These are phyloP conservation scores for Entonaema liquescens DNA, from an alignment of 495 filamentous ascomycete species.

Conservation along the genomic window DNA sequence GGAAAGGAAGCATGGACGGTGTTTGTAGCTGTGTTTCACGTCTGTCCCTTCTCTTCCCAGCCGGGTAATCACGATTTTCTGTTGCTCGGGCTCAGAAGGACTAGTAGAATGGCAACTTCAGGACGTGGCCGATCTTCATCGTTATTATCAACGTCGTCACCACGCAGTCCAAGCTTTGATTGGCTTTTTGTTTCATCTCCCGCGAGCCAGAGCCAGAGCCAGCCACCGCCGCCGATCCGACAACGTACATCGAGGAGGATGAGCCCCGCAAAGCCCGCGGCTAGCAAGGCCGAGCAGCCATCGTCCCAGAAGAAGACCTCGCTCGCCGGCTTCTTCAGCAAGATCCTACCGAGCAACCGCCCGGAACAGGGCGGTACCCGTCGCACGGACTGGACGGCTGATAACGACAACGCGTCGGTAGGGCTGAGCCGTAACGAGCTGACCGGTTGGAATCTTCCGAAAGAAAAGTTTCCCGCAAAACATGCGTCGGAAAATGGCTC, in stretches of 20 bases:
- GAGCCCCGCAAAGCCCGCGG: constrained; percentile 16
- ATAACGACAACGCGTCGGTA: constrained; percentile 30
- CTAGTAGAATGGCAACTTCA: constrained; percentile 17
- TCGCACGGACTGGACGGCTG: constrained; percentile 35
- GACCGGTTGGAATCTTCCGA: constrained; percentile 42
- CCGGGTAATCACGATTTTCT: constrained; percentile 24
- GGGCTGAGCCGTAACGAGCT: constrained; percentile 29
- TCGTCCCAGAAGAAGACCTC: constrained; percentile 42
- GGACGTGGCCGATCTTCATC: constrained; percentile 30
- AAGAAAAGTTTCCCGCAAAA: constrained; percentile 20
- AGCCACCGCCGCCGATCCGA: constrained; percentile 25
- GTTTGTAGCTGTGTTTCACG: constrained; percentile 24
- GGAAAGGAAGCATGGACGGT: constrained; percentile 15
- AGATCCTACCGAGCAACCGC: constrained; percentile 54
- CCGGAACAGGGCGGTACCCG: constrained; percentile 55
- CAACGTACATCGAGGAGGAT: constrained; percentile 29
- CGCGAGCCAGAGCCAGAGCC: constrained; percentile 20
- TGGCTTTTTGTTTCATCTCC: constrained; percentile 24
- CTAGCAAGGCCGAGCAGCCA: neutral
- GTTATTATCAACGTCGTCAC: constrained; percentile 25
- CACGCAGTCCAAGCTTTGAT: constrained; percentile 21
- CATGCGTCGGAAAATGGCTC: constrained; percentile 4
- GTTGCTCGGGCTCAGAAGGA: neutral
- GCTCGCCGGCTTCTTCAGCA: constrained; percentile 43
- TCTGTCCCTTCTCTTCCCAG: constrained; percentile 2